These are phyloP conservation scores for Auricularia sp. DNA, from an alignment of 768 basidiomycete species.

Conservation along the genomic window DNA sequence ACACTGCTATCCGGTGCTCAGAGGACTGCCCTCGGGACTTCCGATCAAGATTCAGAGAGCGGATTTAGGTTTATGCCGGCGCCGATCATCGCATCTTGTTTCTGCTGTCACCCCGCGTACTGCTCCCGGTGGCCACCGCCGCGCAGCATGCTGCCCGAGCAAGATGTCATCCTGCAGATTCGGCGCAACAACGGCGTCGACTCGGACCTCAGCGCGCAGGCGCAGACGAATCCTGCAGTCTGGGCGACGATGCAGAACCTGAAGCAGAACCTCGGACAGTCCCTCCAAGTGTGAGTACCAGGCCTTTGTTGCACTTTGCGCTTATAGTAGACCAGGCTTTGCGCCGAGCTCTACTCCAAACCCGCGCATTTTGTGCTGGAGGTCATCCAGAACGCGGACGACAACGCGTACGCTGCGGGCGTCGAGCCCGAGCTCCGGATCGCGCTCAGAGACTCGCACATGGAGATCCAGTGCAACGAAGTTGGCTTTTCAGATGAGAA, in stretches of 20 bases:
- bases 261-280: background rate
- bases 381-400: conserved; percentile 22
- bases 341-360: conserved; percentile 17
- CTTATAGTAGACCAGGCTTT: conserved; percentile 9
- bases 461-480: conserved; percentile 18
- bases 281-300: background rate
- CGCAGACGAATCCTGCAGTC: background rate
- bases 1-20: no score
- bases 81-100: no score
- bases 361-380: conserved; percentile 20
- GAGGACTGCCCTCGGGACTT: no score
- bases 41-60: no score
- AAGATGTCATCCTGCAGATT: background rate
- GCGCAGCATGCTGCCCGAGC: background rate
- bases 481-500: conserved; percentile 14
- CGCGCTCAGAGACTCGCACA: conserved; percentile 4
- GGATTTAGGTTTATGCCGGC: no score
- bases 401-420: conserved; percentile 13
- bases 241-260: background rate
- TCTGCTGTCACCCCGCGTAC: conserved; percentile 15
- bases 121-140: background rate
- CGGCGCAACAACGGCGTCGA: conserved; percentile 4
- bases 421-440: conserved; percentile 12
- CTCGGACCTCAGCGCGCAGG: background rate
- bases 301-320: no score